A percentile compares a stretch with the other conserved stretches of the same genome.
phyloP scores from a whole-genome alignment of 2,329 filamentous ascomycete genomes.

The Fusarium hainanense region DNA sequence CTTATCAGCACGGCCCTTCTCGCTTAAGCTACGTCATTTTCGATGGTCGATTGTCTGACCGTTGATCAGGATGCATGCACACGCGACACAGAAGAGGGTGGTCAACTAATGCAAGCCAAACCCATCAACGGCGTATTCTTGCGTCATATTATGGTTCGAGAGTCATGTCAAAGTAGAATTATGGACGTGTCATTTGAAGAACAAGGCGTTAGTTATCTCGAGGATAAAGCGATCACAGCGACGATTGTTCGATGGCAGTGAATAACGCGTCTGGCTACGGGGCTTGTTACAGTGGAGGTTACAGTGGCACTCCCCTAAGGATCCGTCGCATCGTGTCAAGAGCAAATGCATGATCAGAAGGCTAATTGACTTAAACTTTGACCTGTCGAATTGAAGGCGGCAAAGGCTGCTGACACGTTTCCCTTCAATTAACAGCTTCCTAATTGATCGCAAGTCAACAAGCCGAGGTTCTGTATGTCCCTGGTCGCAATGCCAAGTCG shows the following conservation, averaged over 20 bases:
- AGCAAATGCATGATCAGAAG: not conserved
- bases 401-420: not conserved
- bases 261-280: not conserved
- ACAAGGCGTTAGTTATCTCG: not conserved
- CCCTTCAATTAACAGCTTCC: not conserved
- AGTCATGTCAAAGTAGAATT: not conserved
- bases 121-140: not conserved
- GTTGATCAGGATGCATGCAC: not conserved
- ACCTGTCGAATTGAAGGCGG: not conserved
- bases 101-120: conserved; percentile 18
- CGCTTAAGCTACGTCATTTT: not conserved
- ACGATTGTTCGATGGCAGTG: not conserved
- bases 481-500: conserved; percentile 11
- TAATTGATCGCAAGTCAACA: not conserved
- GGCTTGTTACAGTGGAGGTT: not conserved
- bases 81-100: not conserved
- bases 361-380: not conserved
- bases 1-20: too few relatives aligned
- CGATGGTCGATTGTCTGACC: not conserved
- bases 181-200: not conserved
- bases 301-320: not conserved
- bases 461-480: not conserved
- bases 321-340: not conserved
- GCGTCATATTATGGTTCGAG: conserved; percentile 1
- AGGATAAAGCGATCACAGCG: not conserved